Conservation (phyloP, 805 yeast species). For the Clavispora carvajalis region DNA sequence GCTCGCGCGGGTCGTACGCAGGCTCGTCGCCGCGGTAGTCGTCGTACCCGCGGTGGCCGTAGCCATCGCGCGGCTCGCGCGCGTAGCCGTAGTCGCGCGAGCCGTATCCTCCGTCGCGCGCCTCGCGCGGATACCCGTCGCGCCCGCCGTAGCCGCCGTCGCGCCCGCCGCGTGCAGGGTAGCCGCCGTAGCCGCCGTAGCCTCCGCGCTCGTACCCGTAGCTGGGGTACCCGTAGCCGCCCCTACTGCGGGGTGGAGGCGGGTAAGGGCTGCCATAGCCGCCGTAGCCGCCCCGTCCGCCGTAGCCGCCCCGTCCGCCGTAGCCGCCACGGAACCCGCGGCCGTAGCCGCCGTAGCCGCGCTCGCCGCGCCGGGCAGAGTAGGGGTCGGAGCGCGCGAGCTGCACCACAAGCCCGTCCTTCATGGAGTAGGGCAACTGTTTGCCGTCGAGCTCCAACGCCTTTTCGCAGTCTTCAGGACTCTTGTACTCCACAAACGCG, state of each 20-base stretch:
- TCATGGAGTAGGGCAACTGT: slow-evolving; percentile 36
- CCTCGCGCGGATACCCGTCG: no score
- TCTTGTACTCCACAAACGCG: slow-evolving; percentile 59
- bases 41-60: slow-evolving; percentile 13
- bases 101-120: slow-evolving; percentile 11
- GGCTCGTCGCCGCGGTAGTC: slow-evolving; percentile 18
- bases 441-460: slow-evolving; percentile 47
- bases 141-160: slow-evolving; percentile 13
- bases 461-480: slow-evolving; percentile 47
- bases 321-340: slow-evolving; percentile 11
- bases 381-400: slow-evolving; percentile 54
- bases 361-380: slow-evolving; percentile 30
- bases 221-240: slow-evolving; percentile 18
- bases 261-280: slow-evolving; percentile 11
- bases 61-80: slow-evolving; percentile 14
- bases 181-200: slow-evolving; percentile 15
- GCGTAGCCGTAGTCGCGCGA: slow-evolving; percentile 7
- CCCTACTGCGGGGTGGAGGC: slow-evolving; percentile 14
- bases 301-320: slow-evolving; percentile 13
- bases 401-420: slow-evolving; percentile 45
- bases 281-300: slow-evolving; percentile 13
- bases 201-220: slow-evolving; percentile 20
- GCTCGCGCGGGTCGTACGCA: slow-evolving; percentile 16
- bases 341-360: slow-evolving; percentile 18
- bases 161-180: slow-evolving; percentile 13